Conservation (phyloP, 805 yeast species). For the Wickerhamiella siamensis region DNA sequence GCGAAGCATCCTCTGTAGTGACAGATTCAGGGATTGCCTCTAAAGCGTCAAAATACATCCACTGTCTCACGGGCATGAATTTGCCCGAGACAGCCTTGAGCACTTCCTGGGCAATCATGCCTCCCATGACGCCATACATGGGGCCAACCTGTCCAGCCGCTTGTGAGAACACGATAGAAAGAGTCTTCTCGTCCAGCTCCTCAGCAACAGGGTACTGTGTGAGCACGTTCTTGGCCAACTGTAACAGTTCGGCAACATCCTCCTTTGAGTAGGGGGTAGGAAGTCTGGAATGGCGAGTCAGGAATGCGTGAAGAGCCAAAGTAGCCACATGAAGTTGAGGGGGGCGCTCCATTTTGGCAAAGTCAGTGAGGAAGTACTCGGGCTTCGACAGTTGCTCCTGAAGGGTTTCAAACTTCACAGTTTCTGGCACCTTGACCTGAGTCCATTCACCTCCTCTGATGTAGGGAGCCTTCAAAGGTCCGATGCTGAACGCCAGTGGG, state of each 20-base stretch:
- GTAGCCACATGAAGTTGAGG: conserved; percentile 82
- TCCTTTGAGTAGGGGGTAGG: conserved; percentile 66
- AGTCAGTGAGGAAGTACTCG: conserved; percentile 69
- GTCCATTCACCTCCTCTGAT: conserved; percentile 78
- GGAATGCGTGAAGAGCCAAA: conserved; percentile 73
- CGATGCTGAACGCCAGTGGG: conserved; percentile 82
- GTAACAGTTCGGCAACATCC: conserved; percentile 56
- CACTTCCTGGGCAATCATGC: conserved; percentile 91
- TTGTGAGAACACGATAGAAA: conserved; percentile 65
- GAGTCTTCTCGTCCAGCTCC: conserved; percentile 48
- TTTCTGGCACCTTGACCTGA: conserved; percentile 75
- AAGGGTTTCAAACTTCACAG: conserved; percentile 48
- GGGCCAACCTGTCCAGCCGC: conserved; percentile 89
- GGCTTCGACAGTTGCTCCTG: conserved; percentile 57
- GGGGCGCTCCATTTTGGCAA: conserved; percentile 88
- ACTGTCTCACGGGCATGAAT: conserved; percentile 85
- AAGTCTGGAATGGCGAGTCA: conserved; percentile 44
- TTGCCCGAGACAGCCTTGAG: conserved; percentile 91
- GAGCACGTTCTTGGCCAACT: conserved; percentile 45
- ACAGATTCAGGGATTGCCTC: conserved; percentile 57
- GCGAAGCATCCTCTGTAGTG: conserved; percentile 54
- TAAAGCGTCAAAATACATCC: conserved; percentile 82
- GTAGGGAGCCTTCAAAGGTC: conserved; percentile 30
- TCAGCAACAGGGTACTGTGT: conserved; percentile 40
- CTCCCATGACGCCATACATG: conserved; percentile 79